Percentiles rank a stretch among this genome's conserved stretches.
phyloP scores from a whole-genome alignment of 2,329 filamentous ascomycete species.

The Trichoderma koningiopsis region DNA sequence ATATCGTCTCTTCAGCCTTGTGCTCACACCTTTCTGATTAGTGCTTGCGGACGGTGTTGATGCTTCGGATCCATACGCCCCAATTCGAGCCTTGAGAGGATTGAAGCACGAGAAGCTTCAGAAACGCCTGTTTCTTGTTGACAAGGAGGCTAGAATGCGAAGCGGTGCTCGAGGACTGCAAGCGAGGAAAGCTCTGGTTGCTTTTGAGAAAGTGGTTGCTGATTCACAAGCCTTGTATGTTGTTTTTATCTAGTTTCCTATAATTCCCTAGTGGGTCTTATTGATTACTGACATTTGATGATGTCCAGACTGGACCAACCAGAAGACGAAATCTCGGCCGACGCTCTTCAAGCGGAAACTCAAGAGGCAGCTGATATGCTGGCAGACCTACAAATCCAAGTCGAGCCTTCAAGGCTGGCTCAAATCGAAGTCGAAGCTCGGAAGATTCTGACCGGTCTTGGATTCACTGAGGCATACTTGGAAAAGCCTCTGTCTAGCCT shows the following conservation, averaged over 20 bases:
- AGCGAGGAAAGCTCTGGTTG: constrained; percentile 73
- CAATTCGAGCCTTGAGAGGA: constrained; percentile 62
- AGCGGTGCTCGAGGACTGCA: constrained; percentile 75
- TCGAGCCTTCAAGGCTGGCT: constrained; percentile 66
- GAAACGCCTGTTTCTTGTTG: constrained; percentile 65
- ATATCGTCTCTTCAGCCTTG: not conserved
- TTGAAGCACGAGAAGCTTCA: constrained; percentile 65
- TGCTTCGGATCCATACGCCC: constrained; percentile 54
- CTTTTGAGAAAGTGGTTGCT: constrained; percentile 67
- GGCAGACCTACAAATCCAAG: constrained; percentile 65
- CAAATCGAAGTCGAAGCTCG: constrained; percentile 68
- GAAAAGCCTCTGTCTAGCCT: constrained; percentile 63
- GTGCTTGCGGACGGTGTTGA: constrained; percentile 64
- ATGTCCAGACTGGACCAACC: constrained; percentile 50
- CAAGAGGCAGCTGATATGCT: constrained; percentile 71
- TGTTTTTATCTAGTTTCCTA: not conserved
- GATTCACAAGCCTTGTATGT: constrained; percentile 57
- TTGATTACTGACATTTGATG: not conserved
- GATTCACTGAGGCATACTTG: constrained; percentile 67
- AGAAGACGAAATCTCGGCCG: constrained; percentile 58
- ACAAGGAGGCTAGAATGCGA: constrained; percentile 72
- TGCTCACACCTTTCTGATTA: constrained; percentile 31
- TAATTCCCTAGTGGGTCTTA: not conserved
- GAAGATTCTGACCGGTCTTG: constrained; percentile 67
- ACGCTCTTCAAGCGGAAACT: constrained; percentile 63